Base-by-base conservation (phyloP, 139 green algal genomes). In the Tetratostichococcus sp. region DNA sequence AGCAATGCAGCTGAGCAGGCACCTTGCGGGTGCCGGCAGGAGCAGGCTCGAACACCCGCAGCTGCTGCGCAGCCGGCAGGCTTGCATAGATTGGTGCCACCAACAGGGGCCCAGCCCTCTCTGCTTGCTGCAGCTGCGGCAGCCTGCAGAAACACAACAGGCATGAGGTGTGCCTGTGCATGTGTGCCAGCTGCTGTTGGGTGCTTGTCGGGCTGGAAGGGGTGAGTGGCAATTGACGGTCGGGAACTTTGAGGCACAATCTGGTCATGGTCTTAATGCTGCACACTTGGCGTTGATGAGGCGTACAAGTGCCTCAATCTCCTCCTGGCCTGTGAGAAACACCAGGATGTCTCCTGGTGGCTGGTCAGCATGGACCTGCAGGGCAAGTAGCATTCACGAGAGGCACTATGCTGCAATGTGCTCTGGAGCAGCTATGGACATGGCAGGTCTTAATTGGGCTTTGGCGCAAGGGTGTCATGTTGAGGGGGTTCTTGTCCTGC, bases 261-360 rank as follows among this genome's bases (percentile, higher is more conserved):
- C 39, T 11, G 39, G 39, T 11, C 39, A 50, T 50, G 19, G 30
- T 14, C 19, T 57, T 26, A 6, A 43, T 25, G 32, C n/a, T 17
- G 72, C 76, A 14, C 68, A 84, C 22, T 80, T 76, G 35, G 89
- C 85, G 21, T 33, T 43, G 35, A 97, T 65, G 65, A 97, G 82
- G 16, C 88, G 70, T 39, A 89, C 80, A 35, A 91, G 74, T 1
- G 85, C 82, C 77, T 97, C 90, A 65, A 97, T 97, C 74, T 97
- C 93, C 11, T 97, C 92, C 79, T 90, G 85, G 5, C 91, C 91
- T 1, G 93, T 97, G 35, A 98, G 83, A 80, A 98, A 98, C 30
- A 95, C 90, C 26, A 98, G 84, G 8, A 98, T 87, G 73, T 97
- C 92, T 5, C 93, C 93, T 0, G 82, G 43, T 0, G 30, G 42